Percentiles rank a stretch among this genome's conserved stretches.
phyloP scores from a whole-genome alignment of 2,329 filamentous ascomycete genomes.

The Coleophoma crateriformis region DNA sequence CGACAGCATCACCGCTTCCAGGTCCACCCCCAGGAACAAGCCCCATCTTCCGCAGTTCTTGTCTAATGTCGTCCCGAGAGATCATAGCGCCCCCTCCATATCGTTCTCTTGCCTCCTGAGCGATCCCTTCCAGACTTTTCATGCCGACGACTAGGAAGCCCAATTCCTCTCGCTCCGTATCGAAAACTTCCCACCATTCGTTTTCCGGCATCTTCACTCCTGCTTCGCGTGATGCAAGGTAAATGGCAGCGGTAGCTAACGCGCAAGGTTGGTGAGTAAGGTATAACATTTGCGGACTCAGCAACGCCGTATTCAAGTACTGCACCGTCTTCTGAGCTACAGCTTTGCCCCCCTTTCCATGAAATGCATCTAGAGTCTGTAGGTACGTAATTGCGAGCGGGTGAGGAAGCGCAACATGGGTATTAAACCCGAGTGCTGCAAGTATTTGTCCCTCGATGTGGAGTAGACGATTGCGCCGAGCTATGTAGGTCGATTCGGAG shows the following conservation, averaged over 20 bases:
- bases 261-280: slow-evolving; percentile 85
- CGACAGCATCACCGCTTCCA: slow-evolving; percentile 5
- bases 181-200: slow-evolving; percentile 98
- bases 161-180: slow-evolving; percentile 88
- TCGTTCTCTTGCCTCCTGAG: slow-evolving; percentile 11
- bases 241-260: slow-evolving; percentile 83
- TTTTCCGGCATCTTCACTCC: slow-evolving; percentile 73
- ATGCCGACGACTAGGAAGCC: slow-evolving; percentile 88
- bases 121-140: slow-evolving; percentile 66
- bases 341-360: slow-evolving; percentile 32
- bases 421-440: slow-evolving; percentile 71
- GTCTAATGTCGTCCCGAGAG: slow-evolving; percentile 13
- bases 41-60: slow-evolving; percentile 13
- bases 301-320: slow-evolving; percentile 78
- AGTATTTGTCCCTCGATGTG: slow-evolving; percentile 74
- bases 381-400: slow-evolving; percentile 86
- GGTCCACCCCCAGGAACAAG: not conserved
- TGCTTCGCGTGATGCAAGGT: slow-evolving; percentile 76
- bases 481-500: slow-evolving; percentile 66
- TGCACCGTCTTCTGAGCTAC: slow-evolving; percentile 59
- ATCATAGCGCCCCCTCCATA: slow-evolving; percentile 19
- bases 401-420: slow-evolving; percentile 80
- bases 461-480: slow-evolving; percentile 59
- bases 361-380: slow-evolving; percentile 73
- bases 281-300: slow-evolving; percentile 86